phyloP scores from a whole-genome alignment of 1,284 basidiomycete genomes.

The Moesziomyces sp. region DNA sequence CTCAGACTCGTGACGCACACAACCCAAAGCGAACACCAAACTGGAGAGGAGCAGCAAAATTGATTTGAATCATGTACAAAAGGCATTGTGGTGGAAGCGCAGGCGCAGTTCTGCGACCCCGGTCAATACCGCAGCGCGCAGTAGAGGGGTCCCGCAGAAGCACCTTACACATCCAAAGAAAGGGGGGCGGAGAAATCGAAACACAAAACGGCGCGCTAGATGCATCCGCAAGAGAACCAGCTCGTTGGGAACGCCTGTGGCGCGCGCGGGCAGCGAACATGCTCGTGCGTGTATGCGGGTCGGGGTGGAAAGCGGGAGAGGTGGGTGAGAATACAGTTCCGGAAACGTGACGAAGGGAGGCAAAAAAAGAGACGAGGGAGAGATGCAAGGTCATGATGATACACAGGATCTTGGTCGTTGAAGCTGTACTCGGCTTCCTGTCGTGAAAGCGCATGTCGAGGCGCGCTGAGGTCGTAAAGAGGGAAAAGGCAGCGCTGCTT shows the following conservation, averaged over 20 bases:
- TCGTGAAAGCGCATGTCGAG: conserved; percentile 1
- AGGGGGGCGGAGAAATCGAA: too few species aligned
- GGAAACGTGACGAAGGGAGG: conserved; percentile 5
- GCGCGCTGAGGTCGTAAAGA: conserved; percentile 7
- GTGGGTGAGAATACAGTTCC: conserved; percentile 33
- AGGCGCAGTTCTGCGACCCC: too few species aligned
- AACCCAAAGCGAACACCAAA: neutral
- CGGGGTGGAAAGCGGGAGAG: neutral
- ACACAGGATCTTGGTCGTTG: conserved; percentile 24
- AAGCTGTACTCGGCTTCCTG: too few species aligned
- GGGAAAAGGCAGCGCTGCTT: neutral
- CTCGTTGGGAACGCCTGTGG: neutral
- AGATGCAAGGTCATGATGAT: conserved; percentile 37
- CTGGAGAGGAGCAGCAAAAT: too few species aligned
- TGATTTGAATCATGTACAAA: too few species aligned
- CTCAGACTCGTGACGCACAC: neutral
- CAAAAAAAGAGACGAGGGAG: neutral
- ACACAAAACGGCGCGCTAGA: too few species aligned
- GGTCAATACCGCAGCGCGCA: too few species aligned
- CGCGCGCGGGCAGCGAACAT: neutral
- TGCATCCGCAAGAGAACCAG: conserved; percentile 1
- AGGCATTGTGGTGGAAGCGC: too few species aligned
- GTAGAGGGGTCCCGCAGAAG: too few species aligned
- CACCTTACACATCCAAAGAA: too few species aligned
- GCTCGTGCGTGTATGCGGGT: conserved; percentile 22